These are phyloP conservation scores for Ascochyta viciae-villosae DNA, from an alignment of 2,329 filamentous ascomycete genomes.

Conservation along the genomic window DNA sequence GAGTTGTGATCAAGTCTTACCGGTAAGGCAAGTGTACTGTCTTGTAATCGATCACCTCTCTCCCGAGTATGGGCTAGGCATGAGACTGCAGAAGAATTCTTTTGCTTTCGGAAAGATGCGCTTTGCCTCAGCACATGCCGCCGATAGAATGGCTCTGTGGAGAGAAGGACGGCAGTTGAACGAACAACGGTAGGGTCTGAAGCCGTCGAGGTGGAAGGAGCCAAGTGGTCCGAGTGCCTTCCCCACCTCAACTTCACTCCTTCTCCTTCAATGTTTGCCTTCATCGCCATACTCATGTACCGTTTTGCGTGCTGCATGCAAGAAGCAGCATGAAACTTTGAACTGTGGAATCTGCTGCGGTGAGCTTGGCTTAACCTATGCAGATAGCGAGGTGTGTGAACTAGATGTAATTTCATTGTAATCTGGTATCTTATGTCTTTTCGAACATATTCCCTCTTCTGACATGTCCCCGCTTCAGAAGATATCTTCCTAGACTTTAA, in stretches of 20 bases:
- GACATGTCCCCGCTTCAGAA: background rate
- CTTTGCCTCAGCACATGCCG: too few relatives aligned
- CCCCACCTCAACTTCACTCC: background rate
- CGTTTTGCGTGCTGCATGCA: too few relatives aligned
- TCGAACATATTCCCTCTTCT: background rate
- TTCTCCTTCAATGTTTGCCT: background rate
- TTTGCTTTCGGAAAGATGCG: too few relatives aligned
- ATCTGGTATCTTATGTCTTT: too few relatives aligned
- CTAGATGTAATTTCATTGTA: too few relatives aligned
- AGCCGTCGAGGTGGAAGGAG: background rate
- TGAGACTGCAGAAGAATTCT: background rate
- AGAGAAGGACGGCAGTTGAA: background rate
- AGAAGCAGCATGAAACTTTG: too few relatives aligned
- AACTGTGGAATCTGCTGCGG: too few relatives aligned
- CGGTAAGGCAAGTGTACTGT: slow-evolving; percentile 3
- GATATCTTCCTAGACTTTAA: background rate
- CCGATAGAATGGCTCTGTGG: background rate
- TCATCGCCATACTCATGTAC: too few relatives aligned
- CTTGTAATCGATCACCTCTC: background rate
- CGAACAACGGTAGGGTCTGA: background rate
- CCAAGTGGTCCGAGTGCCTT: background rate
- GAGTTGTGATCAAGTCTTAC: slow-evolving; percentile 3
- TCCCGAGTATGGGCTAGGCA: background rate
- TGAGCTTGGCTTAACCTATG: too few relatives aligned
- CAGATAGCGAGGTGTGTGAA: too few relatives aligned